These are phyloP conservation scores for Trichophaea hybrida DNA, from an alignment of 2,329 filamentous ascomycete species.

Conservation along the genomic window DNA sequence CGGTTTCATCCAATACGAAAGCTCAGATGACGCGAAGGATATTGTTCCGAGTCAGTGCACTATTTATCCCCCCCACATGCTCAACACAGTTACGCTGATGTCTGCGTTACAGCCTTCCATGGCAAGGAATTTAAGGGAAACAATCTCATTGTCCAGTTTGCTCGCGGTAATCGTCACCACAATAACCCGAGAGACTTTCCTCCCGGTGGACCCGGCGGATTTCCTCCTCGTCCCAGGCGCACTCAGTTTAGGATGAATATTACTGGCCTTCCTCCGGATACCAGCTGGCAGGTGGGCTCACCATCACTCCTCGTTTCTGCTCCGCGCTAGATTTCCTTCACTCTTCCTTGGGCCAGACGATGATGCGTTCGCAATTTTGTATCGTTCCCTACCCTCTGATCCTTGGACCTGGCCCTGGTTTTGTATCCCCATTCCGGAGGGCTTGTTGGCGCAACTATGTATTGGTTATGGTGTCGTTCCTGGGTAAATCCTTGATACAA, in stretches of 20 bases:
- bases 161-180: conserved; percentile 59
- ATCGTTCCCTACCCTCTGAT: conserved; percentile 1
- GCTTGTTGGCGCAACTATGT: conserved; percentile 1
- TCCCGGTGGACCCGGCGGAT: conserved; percentile 43
- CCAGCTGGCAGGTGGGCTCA: conserved; percentile 97
- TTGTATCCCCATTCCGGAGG: neutral
- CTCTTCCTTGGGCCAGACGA: neutral
- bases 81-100: conserved; percentile 21
- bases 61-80: conserved; percentile 10
- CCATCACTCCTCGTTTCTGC: conserved; percentile 23
- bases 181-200: conserved; percentile 43
- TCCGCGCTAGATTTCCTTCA: conserved; percentile 11
- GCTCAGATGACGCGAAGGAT: conserved; percentile 93
- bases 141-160: conserved; percentile 94
- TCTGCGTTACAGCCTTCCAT: conserved; percentile 34
- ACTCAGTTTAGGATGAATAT: conserved; percentile 96
- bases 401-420: conserved; percentile 5
- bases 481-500: conserved; percentile 1
- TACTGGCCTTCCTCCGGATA: conserved; percentile 89
- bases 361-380: conserved; percentile 7
- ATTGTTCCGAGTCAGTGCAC: conserved; percentile 76
- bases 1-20: conserved; percentile 98
- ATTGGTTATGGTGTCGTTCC: neutral
- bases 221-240: conserved; percentile 69
- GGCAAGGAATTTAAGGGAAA: conserved; percentile 97